These are phyloP conservation scores for Hibiscus tridactylites DNA, from an alignment of 345 rosid species.

Conservation along the genomic window DNA sequence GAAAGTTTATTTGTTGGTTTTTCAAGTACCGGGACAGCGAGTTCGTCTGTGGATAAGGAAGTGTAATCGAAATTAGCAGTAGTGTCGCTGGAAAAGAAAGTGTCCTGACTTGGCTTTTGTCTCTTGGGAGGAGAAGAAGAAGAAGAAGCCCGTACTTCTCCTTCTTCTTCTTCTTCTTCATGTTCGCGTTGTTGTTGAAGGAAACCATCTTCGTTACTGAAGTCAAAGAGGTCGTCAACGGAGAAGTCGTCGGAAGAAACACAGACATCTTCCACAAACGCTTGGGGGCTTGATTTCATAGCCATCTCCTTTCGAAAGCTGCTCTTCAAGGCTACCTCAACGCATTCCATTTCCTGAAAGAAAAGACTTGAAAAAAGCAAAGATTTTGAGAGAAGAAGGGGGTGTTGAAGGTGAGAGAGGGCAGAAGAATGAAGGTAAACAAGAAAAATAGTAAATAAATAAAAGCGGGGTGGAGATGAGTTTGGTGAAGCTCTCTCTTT, in stretches of 20 bases:
- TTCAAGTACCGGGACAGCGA: conserved; percentile 51
- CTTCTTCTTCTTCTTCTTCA: conserved; percentile 9
- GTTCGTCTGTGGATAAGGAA: conserved; percentile 44
- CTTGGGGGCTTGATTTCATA: conserved; percentile 29
- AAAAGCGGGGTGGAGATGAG: conserved; percentile 24
- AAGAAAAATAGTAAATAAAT: conserved; percentile 7
- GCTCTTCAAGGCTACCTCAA: conserved; percentile 60
- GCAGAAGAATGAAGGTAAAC: conserved; percentile 18
- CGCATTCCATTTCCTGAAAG: conserved; percentile 47
- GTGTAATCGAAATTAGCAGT: conserved; percentile 25
- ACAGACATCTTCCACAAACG: conserved; percentile 28
- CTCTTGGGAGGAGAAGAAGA: conserved; percentile 17
- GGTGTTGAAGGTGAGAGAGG: conserved; percentile 7
- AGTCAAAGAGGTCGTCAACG: conserved; percentile 77
- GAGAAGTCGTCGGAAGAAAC: conserved; percentile 49
- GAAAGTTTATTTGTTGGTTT: not conserved
- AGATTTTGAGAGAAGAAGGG: conserved; percentile 8
- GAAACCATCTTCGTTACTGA: conserved; percentile 56
- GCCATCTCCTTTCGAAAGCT: conserved; percentile 53
- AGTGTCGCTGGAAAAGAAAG: conserved; percentile 5
- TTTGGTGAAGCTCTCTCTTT: conserved; percentile 50
- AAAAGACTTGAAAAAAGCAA: not conserved
- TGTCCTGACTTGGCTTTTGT: conserved; percentile 15
- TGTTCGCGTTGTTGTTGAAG: conserved; percentile 20
- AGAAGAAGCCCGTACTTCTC: conserved; percentile 8